Evolutionary conservation across 306 rosid genomes (phyloP).

Genomic region (Malus fusca): DNA sequence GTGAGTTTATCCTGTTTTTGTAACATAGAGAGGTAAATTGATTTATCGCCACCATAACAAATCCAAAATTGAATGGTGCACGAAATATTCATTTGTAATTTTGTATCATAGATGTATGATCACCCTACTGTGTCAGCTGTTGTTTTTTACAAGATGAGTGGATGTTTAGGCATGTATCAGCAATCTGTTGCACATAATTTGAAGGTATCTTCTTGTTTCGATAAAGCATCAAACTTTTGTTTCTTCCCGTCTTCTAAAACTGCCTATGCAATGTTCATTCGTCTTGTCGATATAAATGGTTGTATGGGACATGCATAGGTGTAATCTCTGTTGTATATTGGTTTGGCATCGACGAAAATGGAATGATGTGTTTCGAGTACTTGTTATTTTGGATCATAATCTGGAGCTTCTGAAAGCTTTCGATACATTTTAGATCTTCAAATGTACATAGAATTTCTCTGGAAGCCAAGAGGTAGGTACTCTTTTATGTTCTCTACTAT

Average conservation of each 20-base stretch:
- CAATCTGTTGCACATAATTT: constrained; percentile 15
- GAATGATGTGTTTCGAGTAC: too few relatives aligned
- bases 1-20: constrained; percentile 31
- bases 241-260: background rate
- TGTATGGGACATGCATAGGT: too few relatives aligned
- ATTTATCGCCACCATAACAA: background rate
- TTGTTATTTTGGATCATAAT: too few relatives aligned
- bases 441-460: background rate
- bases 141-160: constrained; percentile 5
- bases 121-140: background rate
- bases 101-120: background rate
- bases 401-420: too few relatives aligned
- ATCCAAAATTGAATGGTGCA: background rate
- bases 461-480: background rate
- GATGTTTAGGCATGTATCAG: background rate
- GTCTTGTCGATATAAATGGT: too few relatives aligned
- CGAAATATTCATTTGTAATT: background rate
- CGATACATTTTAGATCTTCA: too few relatives aligned
- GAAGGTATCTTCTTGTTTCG: background rate
- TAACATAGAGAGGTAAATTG: constrained; percentile 8
- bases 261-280: background rate
- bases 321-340: too few relatives aligned
- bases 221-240: constrained; percentile 7
- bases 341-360: too few relatives aligned
- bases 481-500: background rate